Conservation (phyloP, 768 basidiomycete genomes). For the Albatrellus ellisii region DNA sequence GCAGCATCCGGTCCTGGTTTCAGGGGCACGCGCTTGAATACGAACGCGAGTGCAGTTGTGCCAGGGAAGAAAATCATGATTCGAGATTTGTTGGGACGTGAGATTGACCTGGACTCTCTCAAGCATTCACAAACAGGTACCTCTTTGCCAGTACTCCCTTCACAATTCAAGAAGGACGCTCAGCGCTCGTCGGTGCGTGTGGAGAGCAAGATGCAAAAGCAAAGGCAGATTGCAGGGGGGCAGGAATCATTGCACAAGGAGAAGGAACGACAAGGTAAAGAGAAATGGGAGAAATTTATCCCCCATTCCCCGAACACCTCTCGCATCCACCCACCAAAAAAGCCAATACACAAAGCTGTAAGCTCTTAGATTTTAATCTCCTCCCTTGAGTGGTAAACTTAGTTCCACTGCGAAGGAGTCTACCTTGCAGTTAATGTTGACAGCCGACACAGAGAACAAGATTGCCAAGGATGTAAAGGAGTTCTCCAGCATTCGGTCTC, state of each 20-base stretch:
- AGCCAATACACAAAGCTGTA: conserved; percentile 79
- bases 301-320: conserved; percentile 41
- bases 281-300: conserved; percentile 26
- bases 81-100: conserved; percentile 31
- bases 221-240: too few species aligned
- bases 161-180: too few species aligned
- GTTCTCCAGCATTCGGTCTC: conserved; percentile 71
- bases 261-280: conserved; percentile 34
- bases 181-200: conserved; percentile 35
- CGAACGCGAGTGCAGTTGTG: conserved; percentile 56
- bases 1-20: too few species aligned
- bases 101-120: too few species aligned
- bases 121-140: conserved; percentile 30
- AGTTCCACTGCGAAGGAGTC: conserved; percentile 67
- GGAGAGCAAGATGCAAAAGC: too few species aligned
- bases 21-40: too few species aligned
- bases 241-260: conserved; percentile 35
- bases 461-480: conserved; percentile 77
- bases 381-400: conserved; percentile 5
- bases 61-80: conserved; percentile 29
- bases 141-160: conserved; percentile 9
- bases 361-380: conserved; percentile 19
- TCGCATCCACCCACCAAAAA: conserved; percentile 76
- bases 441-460: conserved; percentile 57
- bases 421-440: conserved; percentile 37